These are phyloP conservation scores for Lojkania enalia DNA, from an alignment of 2,329 filamentous ascomycete genomes.

Conservation along the genomic window DNA sequence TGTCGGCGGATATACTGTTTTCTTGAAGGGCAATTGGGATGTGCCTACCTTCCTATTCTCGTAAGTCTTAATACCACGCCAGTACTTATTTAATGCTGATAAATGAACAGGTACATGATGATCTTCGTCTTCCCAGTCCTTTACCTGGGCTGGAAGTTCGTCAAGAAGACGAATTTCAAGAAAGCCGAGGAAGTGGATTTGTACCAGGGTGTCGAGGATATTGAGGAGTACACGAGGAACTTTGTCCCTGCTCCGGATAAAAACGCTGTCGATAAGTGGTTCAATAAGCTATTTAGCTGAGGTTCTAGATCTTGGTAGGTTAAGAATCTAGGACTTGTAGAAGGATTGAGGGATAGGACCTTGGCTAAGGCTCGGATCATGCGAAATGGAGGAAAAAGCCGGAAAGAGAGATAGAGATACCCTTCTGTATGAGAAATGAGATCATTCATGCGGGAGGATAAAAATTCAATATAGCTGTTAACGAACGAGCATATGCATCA, in stretches of 20 bases:
- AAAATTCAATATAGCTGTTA: no score
- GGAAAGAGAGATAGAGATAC: no score
- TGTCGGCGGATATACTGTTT: slow-evolving; percentile 76
- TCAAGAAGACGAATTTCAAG: slow-evolving; percentile 64
- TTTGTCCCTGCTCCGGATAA: slow-evolving; percentile 59
- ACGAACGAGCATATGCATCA: no score
- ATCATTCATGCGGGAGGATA: no score
- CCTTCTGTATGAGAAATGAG: no score
- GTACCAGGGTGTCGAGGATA: slow-evolving; percentile 62
- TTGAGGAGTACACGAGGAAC: slow-evolving; percentile 68
- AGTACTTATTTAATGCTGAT: slow-evolving; percentile 5
- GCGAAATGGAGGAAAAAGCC: no score
- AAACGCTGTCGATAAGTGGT: slow-evolving; percentile 45
- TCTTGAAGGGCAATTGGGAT: slow-evolving; percentile 70
- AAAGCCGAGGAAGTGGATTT: slow-evolving; percentile 66
- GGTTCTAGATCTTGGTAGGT: no score
- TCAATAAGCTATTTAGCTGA: slow-evolving; percentile 53
- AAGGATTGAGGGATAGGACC: no score
- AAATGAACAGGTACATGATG: slow-evolving; percentile 63
- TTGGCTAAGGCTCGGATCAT: no score
- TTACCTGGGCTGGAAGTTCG: slow-evolving; percentile 71
- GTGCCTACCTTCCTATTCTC: slow-evolving; percentile 73
- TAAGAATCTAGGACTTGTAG: no score
- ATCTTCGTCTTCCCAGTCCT: slow-evolving; percentile 70
- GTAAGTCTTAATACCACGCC: slow-evolving; percentile 43